Conservation (phyloP, 352 stramenopile genomes). For the Phytophthora agathidicida region DNA sequence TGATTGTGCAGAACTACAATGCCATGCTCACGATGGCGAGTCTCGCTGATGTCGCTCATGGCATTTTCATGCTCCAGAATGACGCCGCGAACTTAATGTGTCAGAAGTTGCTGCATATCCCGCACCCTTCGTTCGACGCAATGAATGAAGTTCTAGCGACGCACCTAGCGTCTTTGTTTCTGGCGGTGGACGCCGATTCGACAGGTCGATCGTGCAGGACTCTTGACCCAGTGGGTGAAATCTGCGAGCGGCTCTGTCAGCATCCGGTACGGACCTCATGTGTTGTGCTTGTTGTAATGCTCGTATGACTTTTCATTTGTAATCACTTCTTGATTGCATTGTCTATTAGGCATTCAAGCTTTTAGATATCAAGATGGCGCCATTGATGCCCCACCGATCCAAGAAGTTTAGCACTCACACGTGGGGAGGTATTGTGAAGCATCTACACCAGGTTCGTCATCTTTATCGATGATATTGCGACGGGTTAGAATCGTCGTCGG, state of each 20-base stretch:
- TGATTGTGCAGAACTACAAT: conserved; percentile 93
- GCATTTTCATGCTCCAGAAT: conserved; percentile 79
- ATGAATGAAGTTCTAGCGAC: conserved; percentile 72
- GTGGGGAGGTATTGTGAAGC: conserved; percentile 78
- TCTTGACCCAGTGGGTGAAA: conserved; percentile 40
- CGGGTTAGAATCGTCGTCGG: no score
- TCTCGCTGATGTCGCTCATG: conserved; percentile 60
- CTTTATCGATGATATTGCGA: neutral
- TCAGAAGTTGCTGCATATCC: conserved; percentile 55
- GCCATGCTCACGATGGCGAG: conserved; percentile 86
- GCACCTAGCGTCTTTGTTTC: conserved; percentile 60
- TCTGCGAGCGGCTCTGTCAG: conserved; percentile 56
- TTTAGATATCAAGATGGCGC: conserved; percentile 72
- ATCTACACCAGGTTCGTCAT: conserved; percentile 62
- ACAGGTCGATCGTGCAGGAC: conserved; percentile 1
- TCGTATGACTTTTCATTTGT: neutral
- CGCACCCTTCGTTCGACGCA: conserved; percentile 60
- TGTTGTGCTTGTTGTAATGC: neutral
- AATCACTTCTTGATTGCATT: neutral
- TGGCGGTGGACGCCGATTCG: conserved; percentile 31
- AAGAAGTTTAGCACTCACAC: conserved; percentile 78
- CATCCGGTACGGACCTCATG: conserved; percentile 48
- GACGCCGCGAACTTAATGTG: conserved; percentile 66
- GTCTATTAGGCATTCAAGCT: conserved; percentile 64
- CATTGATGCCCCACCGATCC: conserved; percentile 68